Base-by-base conservation (phyloP, 495 filamentous ascomycete genomes). In the Penicillium nucicola region DNA sequence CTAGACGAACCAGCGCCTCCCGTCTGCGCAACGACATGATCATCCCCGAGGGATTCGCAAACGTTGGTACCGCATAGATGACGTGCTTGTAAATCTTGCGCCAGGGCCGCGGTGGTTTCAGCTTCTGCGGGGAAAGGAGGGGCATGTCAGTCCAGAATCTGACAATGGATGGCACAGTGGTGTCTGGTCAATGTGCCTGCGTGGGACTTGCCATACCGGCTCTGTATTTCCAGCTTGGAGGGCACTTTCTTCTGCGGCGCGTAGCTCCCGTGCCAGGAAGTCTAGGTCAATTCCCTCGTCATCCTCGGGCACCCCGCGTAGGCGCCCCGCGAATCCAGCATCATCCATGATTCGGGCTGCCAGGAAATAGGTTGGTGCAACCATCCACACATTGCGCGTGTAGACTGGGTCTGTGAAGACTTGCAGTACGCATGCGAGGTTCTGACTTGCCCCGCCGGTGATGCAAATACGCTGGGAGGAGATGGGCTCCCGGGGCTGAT, bases 21-120 rank as follows among this genome's bases (percentile, higher is more conserved):
- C 91, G 77, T 6, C 83, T 77, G 17, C 66, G 58, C 19, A 86
- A 66, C 1, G 82, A 77, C 82, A 89, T 87, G 1, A 86, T 89
- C 52, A 83, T 83, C 4, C 81, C 84, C 0, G 86, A 87, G 0
- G 91, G 91, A 57, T 96, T 96, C 30, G 85, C 80, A 62, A 87
- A 91, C 0, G 88, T 91, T 0, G 91, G 87, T 4, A 90, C 87
- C 15, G 78, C 80, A 61, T 97, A 97, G 56, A 97, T 84, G 53
- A 96, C 61, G 60, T 93, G 88, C 25, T 81, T 81, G 67, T 96
- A 96, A 50, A 86, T 79, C 59, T 88, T 91, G 42, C 67, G 69
- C 74, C 71, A 79, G 19, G 76, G 68, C 44, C 68, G 62, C 2
- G 55, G 30, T 2, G 69, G 64, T 57, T 78, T 80, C 52, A 68